Conservation (phyloP, 2,329 filamentous ascomycete species). For the Diaporthe citrichinensis region DNA sequence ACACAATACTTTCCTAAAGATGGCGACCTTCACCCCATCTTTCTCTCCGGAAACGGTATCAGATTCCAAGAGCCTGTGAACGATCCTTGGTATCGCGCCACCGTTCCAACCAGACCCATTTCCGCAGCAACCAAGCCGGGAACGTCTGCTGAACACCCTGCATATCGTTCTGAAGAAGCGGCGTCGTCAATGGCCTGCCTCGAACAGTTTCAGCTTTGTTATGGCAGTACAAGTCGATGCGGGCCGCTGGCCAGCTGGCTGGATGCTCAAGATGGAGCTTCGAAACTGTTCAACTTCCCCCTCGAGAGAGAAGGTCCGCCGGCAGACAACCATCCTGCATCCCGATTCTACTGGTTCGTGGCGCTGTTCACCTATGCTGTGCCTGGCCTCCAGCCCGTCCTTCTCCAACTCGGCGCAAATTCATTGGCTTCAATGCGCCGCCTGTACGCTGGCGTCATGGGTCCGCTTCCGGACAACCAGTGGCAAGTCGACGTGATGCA, state of each 20-base stretch:
- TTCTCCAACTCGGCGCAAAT: background rate
- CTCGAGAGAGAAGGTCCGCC: background rate
- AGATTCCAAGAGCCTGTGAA: background rate
- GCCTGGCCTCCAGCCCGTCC: accelerated
- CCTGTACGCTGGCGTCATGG: conserved; percentile 4
- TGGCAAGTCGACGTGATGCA: conserved; percentile 42
- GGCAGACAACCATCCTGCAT: background rate
- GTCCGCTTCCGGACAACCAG: conserved; percentile 37
- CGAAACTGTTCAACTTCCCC: background rate
- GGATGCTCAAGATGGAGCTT: conserved; percentile 3
- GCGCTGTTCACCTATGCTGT: background rate
- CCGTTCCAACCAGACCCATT: background rate
- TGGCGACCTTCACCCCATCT: conserved; percentile 27
- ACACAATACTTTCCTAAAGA: background rate
- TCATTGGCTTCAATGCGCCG: background rate
- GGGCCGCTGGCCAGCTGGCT: background rate
- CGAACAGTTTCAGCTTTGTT: conserved; percentile 35
- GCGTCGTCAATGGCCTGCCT: conserved; percentile 38
- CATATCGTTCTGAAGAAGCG: conserved; percentile 29
- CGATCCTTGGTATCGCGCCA: conserved; percentile 38
- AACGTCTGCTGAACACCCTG: background rate
- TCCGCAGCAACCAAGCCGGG: too few relatives aligned
- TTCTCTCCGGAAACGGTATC: conserved; percentile 33
- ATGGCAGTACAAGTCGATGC: conserved; percentile 2
- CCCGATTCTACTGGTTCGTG: background rate